A percentile compares a stretch with the other conserved stretches of the same genome.
These are phyloP conservation scores for Chrysophaeum taylorii DNA, from an alignment of 352 stramenopile species.

Conservation along the genomic window DNA sequence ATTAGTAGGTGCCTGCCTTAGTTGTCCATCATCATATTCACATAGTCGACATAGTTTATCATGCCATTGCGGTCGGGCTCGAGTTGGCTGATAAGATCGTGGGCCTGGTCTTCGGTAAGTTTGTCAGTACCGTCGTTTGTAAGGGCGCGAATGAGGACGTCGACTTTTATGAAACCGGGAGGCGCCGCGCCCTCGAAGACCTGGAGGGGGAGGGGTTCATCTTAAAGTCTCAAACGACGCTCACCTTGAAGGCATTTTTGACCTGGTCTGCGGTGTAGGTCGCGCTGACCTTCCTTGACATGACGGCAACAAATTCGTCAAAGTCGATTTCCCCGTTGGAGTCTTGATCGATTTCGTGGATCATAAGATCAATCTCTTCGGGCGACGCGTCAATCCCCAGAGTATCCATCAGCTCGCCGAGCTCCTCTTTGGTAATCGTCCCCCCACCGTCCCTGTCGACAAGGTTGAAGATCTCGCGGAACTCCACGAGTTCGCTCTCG, in stretches of 20 bases:
- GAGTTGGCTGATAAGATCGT: slow-evolving; percentile 76
- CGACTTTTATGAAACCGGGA: slow-evolving; percentile 49
- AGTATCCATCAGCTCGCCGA: slow-evolving; percentile 81
- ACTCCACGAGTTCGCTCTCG: slow-evolving; percentile 70
- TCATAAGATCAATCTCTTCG: slow-evolving; percentile 86
- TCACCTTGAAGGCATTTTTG: slow-evolving; percentile 66
- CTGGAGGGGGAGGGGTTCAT: neutral
- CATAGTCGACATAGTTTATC: slow-evolving; percentile 83
- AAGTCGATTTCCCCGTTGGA: slow-evolving; percentile 86
- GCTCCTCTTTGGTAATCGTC: slow-evolving; percentile 81
- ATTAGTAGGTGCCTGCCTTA: too few relatives aligned
- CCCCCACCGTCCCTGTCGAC: slow-evolving; percentile 77
- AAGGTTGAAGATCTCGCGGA: slow-evolving; percentile 85
- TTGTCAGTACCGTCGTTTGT: slow-evolving; percentile 76
- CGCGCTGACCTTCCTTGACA: slow-evolving; percentile 82
- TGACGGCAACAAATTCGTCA: slow-evolving; percentile 83
- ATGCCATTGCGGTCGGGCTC: slow-evolving; percentile 75
- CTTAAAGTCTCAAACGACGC: neutral
- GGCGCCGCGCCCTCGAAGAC: slow-evolving; percentile 36
- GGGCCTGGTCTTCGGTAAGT: slow-evolving; percentile 71
- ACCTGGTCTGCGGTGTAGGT: slow-evolving; percentile 82
- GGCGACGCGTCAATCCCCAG: slow-evolving; percentile 77
- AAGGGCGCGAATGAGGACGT: slow-evolving; percentile 64
- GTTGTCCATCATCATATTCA: slow-evolving; percentile 87
- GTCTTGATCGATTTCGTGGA: slow-evolving; percentile 86